A percentile compares a stretch with the other conserved stretches of the same genome.
These are phyloP conservation scores for Selenicereus undatus DNA, from an alignment of 148 eudicot genomes.

Conservation along the genomic window DNA sequence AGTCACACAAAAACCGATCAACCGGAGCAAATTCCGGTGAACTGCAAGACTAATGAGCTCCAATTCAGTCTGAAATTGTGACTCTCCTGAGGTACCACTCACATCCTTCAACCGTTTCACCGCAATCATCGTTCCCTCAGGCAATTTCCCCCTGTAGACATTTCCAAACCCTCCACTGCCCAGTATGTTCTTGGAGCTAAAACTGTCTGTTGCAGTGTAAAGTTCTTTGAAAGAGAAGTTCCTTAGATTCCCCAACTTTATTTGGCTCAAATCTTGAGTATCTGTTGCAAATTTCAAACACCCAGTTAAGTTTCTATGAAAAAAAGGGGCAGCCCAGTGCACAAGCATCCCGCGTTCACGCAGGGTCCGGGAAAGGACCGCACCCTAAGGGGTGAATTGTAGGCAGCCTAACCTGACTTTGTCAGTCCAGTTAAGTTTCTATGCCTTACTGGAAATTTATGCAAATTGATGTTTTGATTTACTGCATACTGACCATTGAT, in stretches of 20 bases:
- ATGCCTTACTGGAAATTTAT: background rate
- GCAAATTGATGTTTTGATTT: background rate
- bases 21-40: slow-evolving; percentile 78
- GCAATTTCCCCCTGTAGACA: slow-evolving; percentile 78
- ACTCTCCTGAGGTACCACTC: slow-evolving; percentile 74
- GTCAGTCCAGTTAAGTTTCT: slow-evolving; percentile 2
- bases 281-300: slow-evolving; percentile 36
- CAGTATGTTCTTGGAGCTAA: slow-evolving; percentile 85
- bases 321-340: too few species aligned
- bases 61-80: slow-evolving; percentile 82
- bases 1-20: slow-evolving; percentile 82
- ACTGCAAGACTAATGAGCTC: slow-evolving; percentile 95
- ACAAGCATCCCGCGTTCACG: too few species aligned
- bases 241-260: slow-evolving; percentile 66
- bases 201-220: slow-evolving; percentile 66
- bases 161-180: slow-evolving; percentile 97
- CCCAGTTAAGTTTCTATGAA: slow-evolving; percentile 4
- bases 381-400: too few species aligned
- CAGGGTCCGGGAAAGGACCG: too few species aligned
- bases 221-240: slow-evolving; percentile 80
- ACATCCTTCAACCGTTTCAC: slow-evolving; percentile 88
- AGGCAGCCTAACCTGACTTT: too few species aligned
- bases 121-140: slow-evolving; percentile 71
- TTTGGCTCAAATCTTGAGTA: slow-evolving; percentile 62
- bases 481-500: slow-evolving; percentile 51